These are phyloP conservation scores for Xanthoconium stramineum DNA, from an alignment of 768 basidiomycete genomes.

Conservation along the genomic window DNA sequence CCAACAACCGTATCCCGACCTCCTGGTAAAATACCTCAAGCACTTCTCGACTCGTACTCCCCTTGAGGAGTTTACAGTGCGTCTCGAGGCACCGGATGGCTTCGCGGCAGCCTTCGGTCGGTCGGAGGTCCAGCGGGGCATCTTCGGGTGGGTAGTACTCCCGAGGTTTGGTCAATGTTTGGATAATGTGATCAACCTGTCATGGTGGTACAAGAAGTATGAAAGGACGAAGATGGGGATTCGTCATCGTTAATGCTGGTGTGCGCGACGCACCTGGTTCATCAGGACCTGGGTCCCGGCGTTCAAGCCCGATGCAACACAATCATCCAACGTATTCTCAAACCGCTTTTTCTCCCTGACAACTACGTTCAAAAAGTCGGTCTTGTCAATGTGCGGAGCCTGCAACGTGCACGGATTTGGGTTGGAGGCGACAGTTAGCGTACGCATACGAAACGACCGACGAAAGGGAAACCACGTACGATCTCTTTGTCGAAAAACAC, in stretches of 20 bases:
- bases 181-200: conserved; percentile 91
- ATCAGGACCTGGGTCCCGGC: conserved; percentile 94
- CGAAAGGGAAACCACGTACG: conserved; percentile 39
- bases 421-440: background rate
- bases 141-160: conserved; percentile 92
- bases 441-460: background rate
- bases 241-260: background rate
- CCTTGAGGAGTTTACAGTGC: conserved; percentile 89
- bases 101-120: conserved; percentile 85
- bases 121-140: conserved; percentile 72
- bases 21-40: conserved; percentile 98
- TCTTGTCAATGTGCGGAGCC: conserved; percentile 87
- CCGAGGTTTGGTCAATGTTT: conserved; percentile 73
- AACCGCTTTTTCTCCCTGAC: conserved; percentile 97
- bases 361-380: conserved; percentile 89
- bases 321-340: conserved; percentile 88
- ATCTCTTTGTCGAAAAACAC: conserved; percentile 98
- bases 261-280: conserved; percentile 64
- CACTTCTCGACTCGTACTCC: conserved; percentile 94
- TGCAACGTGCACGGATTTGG: conserved; percentile 21
- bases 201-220: background rate
- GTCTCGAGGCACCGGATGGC: conserved; percentile 85
- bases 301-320: conserved; percentile 90
- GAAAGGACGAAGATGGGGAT: background rate
- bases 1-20: conserved; percentile 85